A percentile compares a stretch with the other conserved stretches of the same genome.
Evolutionary conservation across 2,329 filamentous ascomycete species (phyloP).

Genomic region (Neonectria faginata): DNA sequence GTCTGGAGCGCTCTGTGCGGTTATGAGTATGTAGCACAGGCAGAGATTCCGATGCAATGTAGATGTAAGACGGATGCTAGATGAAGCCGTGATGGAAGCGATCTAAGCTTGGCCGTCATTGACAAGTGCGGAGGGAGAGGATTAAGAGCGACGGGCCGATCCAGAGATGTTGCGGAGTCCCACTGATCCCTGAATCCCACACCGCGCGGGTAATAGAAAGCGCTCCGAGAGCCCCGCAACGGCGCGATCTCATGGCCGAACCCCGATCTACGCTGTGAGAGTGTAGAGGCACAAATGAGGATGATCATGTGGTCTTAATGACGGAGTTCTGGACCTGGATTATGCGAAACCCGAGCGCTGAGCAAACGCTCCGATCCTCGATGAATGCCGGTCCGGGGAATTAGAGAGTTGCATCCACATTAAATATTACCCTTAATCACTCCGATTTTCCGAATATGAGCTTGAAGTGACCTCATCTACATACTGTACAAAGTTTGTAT

Average conservation of each 20-base stretch:
- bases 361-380: not conserved
- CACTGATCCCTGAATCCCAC: conserved; percentile 2
- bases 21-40: not conserved
- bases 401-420: not conserved
- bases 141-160: conserved; percentile 5
- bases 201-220: conserved; percentile 7
- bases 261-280: conserved; percentile 5
- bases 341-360: not conserved
- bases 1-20: not conserved
- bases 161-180: conserved; percentile 21
- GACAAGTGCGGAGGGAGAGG: not conserved
- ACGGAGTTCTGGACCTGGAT: not conserved
- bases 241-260: conserved; percentile 26
- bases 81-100: not conserved
- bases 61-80: not conserved
- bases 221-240: conserved; percentile 11
- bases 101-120: conserved; percentile 1
- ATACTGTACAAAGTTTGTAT: not conserved
- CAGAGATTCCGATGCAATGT: not conserved
- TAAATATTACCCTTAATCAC: not conserved
- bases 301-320: not conserved
- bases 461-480: not conserved
- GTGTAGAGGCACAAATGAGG: not conserved
- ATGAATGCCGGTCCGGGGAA: not conserved
- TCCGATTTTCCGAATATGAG: not conserved